These are phyloP conservation scores for Scenedesmus sp. DNA, from an alignment of 163 green algal genomes.

Conservation along the genomic window DNA sequence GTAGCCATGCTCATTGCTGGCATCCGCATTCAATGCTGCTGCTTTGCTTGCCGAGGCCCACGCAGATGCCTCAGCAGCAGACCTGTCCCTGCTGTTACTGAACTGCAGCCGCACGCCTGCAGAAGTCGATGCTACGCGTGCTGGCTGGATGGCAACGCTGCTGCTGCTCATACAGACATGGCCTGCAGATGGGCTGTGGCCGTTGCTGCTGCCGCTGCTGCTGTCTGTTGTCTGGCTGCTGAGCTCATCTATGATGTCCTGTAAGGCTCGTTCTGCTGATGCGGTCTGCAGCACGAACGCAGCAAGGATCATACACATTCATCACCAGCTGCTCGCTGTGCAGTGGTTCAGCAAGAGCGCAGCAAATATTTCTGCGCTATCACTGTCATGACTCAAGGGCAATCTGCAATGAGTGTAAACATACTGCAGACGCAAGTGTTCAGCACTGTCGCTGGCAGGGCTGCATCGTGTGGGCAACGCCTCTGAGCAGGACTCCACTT, in stretches of 20 bases:
- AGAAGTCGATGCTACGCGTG: neutral
- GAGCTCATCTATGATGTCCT: conserved; percentile 23
- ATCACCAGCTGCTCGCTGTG: too few relatives aligned
- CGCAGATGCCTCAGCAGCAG: conserved; percentile 49
- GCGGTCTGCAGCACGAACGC: neutral
- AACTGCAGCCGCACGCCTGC: conserved; percentile 15
- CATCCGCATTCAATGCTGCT: conserved; percentile 79
- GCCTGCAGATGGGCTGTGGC: conserved; percentile 15
- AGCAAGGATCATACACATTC: too few relatives aligned
- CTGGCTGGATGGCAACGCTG: conserved; percentile 3
- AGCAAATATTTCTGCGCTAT: too few relatives aligned
- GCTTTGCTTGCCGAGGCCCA: conserved; percentile 60
- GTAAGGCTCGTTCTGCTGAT: neutral
- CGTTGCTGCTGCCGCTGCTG: neutral
- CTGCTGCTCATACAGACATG: conserved; percentile 31
- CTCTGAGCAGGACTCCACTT: neutral
- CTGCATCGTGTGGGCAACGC: neutral
- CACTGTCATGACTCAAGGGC: too few relatives aligned
- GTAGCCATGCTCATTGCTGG: conserved; percentile 61
- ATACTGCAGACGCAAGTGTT: neutral
- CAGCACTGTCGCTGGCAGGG: neutral
- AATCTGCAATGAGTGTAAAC: neutral
- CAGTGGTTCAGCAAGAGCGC: too few relatives aligned
- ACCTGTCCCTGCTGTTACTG: neutral
- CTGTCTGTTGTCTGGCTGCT: conserved; percentile 16